These are phyloP conservation scores for Paecilomyces sp. DNA, from an alignment of 2,329 filamentous ascomycete species.

Conservation along the genomic window DNA sequence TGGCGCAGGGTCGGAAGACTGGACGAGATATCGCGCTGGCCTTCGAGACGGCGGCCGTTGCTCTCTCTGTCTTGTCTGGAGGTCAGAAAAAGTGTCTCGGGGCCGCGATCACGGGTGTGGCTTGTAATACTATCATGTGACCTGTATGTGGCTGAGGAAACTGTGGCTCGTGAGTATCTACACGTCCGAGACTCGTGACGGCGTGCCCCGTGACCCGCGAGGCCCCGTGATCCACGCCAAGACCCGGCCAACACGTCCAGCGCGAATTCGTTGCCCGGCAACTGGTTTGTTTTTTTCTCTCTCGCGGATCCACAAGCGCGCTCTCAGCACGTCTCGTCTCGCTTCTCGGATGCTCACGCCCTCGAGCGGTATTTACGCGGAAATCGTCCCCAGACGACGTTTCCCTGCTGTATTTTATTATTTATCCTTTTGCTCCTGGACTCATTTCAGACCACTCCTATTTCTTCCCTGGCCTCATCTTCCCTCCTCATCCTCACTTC, in stretches of 20 bases:
- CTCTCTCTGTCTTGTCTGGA: background rate
- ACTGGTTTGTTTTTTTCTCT: constrained; percentile 17
- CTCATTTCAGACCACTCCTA: background rate
- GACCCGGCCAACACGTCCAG: constrained; percentile 2
- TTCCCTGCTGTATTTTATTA: constrained; percentile 12
- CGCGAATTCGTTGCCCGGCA: constrained; percentile 44
- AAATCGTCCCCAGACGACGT: background rate
- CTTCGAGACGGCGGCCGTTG: background rate
- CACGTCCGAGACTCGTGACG: constrained; percentile 4
- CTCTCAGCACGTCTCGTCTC: constrained; percentile 2
- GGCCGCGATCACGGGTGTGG: constrained; percentile 8
- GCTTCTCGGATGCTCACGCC: background rate
- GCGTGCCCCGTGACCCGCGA: constrained; percentile 34
- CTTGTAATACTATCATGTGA: constrained; percentile 4
- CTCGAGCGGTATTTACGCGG: background rate
- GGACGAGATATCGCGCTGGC: background rate
- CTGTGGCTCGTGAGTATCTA: background rate
- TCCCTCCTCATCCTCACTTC: background rate
- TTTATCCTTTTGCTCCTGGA: constrained; percentile 3
- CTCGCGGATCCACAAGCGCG: constrained; percentile 6
- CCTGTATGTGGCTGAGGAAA: background rate
- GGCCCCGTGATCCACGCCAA: background rate
- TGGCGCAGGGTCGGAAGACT: constrained; percentile 23
- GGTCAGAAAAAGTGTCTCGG: constrained; percentile 14
- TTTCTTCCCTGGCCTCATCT: background rate